A percentile compares a stretch with the other conserved stretches of the same genome.
Conservation (phyloP, 805 yeast genomes). For the Maudiozyma bulderi region DNA sequence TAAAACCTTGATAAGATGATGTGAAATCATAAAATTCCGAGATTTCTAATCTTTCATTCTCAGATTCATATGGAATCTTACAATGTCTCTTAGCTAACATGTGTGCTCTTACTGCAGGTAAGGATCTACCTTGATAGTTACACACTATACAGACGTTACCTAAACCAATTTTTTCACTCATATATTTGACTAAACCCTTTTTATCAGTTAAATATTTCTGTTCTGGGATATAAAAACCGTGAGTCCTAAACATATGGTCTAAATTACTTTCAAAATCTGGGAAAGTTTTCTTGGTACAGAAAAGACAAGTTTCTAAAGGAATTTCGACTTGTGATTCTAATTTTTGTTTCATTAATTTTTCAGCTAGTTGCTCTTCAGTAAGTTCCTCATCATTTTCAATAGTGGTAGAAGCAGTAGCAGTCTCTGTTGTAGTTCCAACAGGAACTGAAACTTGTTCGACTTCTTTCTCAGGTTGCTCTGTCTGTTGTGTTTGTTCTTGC, state of each 20-base stretch:
- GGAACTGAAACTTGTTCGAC: not conserved
- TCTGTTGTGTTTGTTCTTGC: conserved; percentile 4
- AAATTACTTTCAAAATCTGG: conserved; percentile 37
- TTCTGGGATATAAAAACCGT: conserved; percentile 89
- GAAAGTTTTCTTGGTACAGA: conserved; percentile 42
- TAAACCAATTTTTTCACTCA: conserved; percentile 83
- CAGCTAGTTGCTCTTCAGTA: conserved; percentile 32
- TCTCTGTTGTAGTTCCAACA: not conserved
- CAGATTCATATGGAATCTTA: conserved; percentile 78
- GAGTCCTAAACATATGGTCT: conserved; percentile 66
- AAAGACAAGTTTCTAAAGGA: conserved; percentile 44
- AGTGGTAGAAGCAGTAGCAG: not conserved
- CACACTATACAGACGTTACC: conserved; percentile 88
- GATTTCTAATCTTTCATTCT: conserved; percentile 75
- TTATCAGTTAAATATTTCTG: conserved; percentile 56
- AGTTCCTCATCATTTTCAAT: conserved; percentile 23
- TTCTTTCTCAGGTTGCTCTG: conserved; percentile 1
- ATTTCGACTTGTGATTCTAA: conserved; percentile 35
- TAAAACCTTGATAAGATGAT: conserved; percentile 44
- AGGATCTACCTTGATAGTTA: conserved; percentile 69
- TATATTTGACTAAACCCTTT: conserved; percentile 63
- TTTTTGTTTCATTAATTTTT: conserved; percentile 32
- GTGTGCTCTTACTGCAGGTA: conserved; percentile 86
- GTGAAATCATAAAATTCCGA: conserved; percentile 87
- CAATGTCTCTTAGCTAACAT: conserved; percentile 84